A percentile compares a stretch with the other conserved stretches of the same genome.
Evolutionary conservation across 129 eudicot species (phyloP).

Genomic region (Pulicaria dysenterica): DNA sequence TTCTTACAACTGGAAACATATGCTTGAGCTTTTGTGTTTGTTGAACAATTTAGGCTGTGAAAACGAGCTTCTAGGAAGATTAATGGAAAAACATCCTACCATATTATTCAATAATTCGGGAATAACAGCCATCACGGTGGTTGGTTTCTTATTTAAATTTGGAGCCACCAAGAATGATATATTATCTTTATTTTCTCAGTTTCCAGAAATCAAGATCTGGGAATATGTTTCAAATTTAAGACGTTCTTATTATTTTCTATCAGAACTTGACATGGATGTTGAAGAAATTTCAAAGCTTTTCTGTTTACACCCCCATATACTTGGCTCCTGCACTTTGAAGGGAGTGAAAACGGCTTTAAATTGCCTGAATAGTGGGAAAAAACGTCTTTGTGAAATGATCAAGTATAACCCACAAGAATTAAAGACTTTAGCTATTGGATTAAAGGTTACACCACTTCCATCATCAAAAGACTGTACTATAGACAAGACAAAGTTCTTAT

Average conservation of each 20-base stretch:
- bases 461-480: conserved; percentile 22
- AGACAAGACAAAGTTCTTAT: conserved; percentile 58
- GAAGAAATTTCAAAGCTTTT: conserved; percentile 52
- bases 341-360: conserved; percentile 42
- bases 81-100: conserved; percentile 48
- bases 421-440: conserved; percentile 54
- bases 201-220: conserved; percentile 42
- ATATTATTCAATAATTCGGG: conserved; percentile 63
- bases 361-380: conserved; percentile 50
- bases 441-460: conserved; percentile 41
- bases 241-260: conserved; percentile 51
- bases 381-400: conserved; percentile 55
- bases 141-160: conserved; percentile 61
- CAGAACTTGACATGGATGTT: conserved; percentile 56
- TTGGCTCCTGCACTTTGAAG: conserved; percentile 62
- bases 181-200: conserved; percentile 42
- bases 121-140: conserved; percentile 28
- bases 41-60: conserved; percentile 48
- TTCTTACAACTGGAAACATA: conserved; percentile 56
- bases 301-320: conserved; percentile 44
- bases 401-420: conserved; percentile 57
- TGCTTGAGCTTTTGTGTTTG: conserved; percentile 50
- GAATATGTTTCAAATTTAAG: conserved; percentile 48
- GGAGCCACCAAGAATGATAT: conserved; percentile 54
- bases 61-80: conserved; percentile 40